Evolutionary conservation across 768 basidiomycete species (phyloP).

Genomic region (Collybia nuda): DNA sequence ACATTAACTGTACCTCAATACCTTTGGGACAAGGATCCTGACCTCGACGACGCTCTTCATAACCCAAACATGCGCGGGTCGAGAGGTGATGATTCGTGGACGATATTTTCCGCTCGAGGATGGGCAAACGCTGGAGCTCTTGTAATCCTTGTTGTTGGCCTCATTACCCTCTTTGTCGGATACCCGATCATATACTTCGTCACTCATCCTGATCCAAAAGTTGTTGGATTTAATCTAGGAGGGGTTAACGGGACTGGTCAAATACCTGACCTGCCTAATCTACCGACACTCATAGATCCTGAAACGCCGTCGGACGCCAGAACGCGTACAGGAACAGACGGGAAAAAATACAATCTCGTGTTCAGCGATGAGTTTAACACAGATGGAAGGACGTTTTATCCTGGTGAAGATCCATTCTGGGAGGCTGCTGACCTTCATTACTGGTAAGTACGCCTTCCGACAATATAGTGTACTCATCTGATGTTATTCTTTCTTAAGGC

Average conservation of each 20-base stretch:
- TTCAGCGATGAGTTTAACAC: conserved; percentile 79
- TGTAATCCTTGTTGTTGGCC: conserved; percentile 60
- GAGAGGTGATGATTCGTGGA: conserved; percentile 57
- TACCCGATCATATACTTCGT: conserved; percentile 79
- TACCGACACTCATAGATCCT: conserved; percentile 72
- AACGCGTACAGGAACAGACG: conserved; percentile 70
- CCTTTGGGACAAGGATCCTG: conserved; percentile 82
- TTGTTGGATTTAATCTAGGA: conserved; percentile 80
- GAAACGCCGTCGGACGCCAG: conserved; percentile 65
- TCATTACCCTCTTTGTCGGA: conserved; percentile 82
- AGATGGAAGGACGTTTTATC: conserved; percentile 66
- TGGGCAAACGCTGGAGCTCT: conserved; percentile 80
- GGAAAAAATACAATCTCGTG: conserved; percentile 75
- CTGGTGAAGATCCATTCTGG: conserved; percentile 84
- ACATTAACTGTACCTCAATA: conserved; percentile 70
- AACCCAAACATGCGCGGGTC: conserved; percentile 80
- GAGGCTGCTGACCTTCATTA: conserved; percentile 88
- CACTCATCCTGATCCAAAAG: conserved; percentile 27
- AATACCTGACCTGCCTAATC: conserved; percentile 69
- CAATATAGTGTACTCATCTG: neutral
- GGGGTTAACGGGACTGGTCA: conserved; percentile 88
- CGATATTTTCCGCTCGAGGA: conserved; percentile 79
- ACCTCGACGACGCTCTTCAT: conserved; percentile 88
- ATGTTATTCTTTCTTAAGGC: conserved; percentile 33
- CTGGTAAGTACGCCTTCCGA: conserved; percentile 47